A percentile compares a stretch with the other conserved stretches of the same genome.
Conservation (phyloP, 768 basidiomycete genomes). For the Lactarius tabidus region DNA sequence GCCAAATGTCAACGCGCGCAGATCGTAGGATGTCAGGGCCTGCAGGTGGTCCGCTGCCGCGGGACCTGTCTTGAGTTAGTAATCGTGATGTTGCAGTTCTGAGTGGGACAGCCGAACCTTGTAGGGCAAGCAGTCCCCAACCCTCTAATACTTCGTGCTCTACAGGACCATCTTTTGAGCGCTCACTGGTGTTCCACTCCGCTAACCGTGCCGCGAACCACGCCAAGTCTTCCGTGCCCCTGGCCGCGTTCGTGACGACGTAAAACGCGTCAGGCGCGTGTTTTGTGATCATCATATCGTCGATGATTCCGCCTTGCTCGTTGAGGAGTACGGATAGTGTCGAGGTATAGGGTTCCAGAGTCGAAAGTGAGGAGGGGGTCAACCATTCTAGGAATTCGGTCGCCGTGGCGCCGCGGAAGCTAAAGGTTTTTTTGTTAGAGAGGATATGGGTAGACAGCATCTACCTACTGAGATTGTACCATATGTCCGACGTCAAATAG, state of each 20-base stretch:
- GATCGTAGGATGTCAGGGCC: conserved; percentile 66
- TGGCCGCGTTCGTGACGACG: conserved; percentile 93
- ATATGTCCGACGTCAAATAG: conserved; percentile 99
- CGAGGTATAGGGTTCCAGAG: conserved; percentile 67
- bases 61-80: conserved; percentile 52
- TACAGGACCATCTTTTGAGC: conserved; percentile 54
- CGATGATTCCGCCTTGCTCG: conserved; percentile 88
- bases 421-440: conserved; percentile 30
- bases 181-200: conserved; percentile 71
- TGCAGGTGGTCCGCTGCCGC: conserved; percentile 79
- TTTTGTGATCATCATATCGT: conserved; percentile 90
- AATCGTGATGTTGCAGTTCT: not conserved
- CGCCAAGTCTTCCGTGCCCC: conserved; percentile 73
- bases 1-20: conserved; percentile 76
- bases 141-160: conserved; percentile 76
- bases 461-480: conserved; percentile 81
- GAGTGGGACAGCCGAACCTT: conserved; percentile 53
- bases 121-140: conserved; percentile 88
- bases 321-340: conserved; percentile 90
- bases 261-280: conserved; percentile 80
- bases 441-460: not conserved
- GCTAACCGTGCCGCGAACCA: conserved; percentile 68
- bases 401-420: conserved; percentile 76
- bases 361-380: conserved; percentile 74
- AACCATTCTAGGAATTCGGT: conserved; percentile 85